These are phyloP conservation scores for Coemansia sp. DNA, from an alignment of 192 early-diverging fungal species.

Conservation along the genomic window DNA sequence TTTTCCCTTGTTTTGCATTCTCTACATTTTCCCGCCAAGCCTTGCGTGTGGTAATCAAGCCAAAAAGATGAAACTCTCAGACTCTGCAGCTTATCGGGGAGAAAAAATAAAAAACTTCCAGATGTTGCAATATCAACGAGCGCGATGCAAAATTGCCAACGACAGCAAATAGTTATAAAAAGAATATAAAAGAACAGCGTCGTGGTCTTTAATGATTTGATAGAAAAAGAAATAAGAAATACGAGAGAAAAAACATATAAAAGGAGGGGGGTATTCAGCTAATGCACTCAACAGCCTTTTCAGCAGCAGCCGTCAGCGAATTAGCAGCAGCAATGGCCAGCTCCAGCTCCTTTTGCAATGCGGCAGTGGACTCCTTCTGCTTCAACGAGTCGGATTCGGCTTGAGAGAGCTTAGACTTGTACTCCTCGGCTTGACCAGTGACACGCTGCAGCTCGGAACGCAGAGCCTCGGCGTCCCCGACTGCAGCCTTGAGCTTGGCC, in stretches of 20 bases:
- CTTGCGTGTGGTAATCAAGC: background rate
- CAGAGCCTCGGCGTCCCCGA: slow-evolving; percentile 17
- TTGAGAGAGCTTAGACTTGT: slow-evolving; percentile 18
- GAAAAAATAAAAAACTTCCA: too few species aligned
- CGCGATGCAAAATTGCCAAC: background rate
- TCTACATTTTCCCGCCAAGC: background rate
- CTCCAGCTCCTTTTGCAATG: slow-evolving; percentile 32
- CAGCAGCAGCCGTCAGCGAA: slow-evolving; percentile 40
- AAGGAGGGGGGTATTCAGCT: background rate
- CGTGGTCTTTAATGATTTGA: background rate
- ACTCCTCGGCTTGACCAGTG: slow-evolving; percentile 21
- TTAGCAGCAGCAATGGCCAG: slow-evolving; percentile 34
- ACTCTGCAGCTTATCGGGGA: too few species aligned
- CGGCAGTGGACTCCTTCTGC: slow-evolving; percentile 16
- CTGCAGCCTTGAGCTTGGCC: slow-evolving; percentile 19
- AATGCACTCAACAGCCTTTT: slow-evolving; percentile 38
- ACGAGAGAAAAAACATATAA: background rate
- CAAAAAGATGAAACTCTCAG: too few species aligned
- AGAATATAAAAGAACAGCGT: background rate
- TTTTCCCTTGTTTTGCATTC: too few species aligned
- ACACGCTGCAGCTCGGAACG: slow-evolving; percentile 21
- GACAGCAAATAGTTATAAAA: background rate
- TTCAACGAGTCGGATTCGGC: slow-evolving; percentile 14
- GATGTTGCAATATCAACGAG: too few species aligned
- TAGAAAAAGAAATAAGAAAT: background rate